Percentiles rank a stretch among this genome's conserved stretches.
phyloP scores from a whole-genome alignment of 2,329 filamentous ascomycete species.

The Paecilomyces fulvus region DNA sequence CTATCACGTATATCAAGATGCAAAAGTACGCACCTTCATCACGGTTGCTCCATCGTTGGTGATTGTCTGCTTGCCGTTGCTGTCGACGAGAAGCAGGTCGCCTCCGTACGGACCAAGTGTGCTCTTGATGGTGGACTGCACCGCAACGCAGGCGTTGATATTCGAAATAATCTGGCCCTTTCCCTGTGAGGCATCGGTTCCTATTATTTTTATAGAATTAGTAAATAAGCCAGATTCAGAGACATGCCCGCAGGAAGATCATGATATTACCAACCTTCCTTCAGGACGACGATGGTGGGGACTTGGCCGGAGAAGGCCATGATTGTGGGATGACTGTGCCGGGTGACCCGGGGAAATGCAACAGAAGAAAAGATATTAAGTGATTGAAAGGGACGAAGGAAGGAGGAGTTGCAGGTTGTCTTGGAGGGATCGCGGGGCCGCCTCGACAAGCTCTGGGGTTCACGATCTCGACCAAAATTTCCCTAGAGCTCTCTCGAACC shows the following conservation, averaged over 20 bases:
- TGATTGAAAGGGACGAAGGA: slow-evolving; percentile 3
- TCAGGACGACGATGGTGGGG: slow-evolving; percentile 95
- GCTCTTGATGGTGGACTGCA: slow-evolving; percentile 91
- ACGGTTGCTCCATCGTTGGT: slow-evolving; percentile 98
- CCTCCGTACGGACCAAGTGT: slow-evolving; percentile 95
- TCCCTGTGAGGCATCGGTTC: slow-evolving; percentile 94
- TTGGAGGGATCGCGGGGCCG: slow-evolving; percentile 12
- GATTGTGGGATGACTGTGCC: slow-evolving; percentile 20
- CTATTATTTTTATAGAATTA: slow-evolving; percentile 41
- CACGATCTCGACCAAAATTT: slow-evolving; percentile 35
- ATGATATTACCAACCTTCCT: slow-evolving; percentile 65
- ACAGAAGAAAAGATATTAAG: slow-evolving; percentile 4
- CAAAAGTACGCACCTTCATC: slow-evolving; percentile 68
- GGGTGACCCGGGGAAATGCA: slow-evolving; percentile 6
- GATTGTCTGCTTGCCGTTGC: slow-evolving; percentile 92
- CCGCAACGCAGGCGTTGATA: slow-evolving; percentile 95
- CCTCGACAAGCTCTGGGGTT: slow-evolving; percentile 19
- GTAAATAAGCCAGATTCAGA: slow-evolving; percentile 6
- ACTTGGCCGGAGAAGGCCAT: slow-evolving; percentile 98
- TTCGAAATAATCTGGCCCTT: slow-evolving; percentile 96
- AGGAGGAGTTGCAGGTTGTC: slow-evolving; percentile 18
- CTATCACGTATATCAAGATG: slow-evolving; percentile 3
- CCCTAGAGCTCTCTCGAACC: slow-evolving; percentile 28
- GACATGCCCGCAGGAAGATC: slow-evolving; percentile 5
- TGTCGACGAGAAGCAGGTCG: slow-evolving; percentile 90